Evolutionary conservation across 2,329 filamentous ascomycete species (phyloP), one percentile per base, ranked within the genome.

Genomic region (Pseudocercospora fijiensis): DNA sequence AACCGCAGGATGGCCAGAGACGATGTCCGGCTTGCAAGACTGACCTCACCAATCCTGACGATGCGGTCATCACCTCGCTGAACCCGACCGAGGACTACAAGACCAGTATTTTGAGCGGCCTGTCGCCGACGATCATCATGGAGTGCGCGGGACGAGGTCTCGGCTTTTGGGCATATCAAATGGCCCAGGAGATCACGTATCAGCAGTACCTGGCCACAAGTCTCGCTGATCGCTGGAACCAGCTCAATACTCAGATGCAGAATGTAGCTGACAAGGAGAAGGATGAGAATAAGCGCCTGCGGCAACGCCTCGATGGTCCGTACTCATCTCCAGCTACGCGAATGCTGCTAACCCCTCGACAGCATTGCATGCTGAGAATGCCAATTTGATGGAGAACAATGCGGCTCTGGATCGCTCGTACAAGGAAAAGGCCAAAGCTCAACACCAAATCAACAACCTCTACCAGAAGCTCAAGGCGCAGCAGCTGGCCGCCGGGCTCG

Each of bases 11-110:
- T 49, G 81, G 82, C 28, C 78, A 83, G 63, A 81, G 84, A 47
- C 78, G 78, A 1, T 98, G 93, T 74, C 93, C 92, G 60, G 91
- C 90, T 26, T 98, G 94, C 73, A 81, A 85, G 33, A 84, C 86
- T 2, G 82, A 82, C 8, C 83, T 97, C 2, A 79, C 80, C 7
- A 90, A 88, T 66, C 86, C 86, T 0, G 90, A 96, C 70, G 91
- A 96, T 78, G 90, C 88, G 3, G 86, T 90, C 9, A 81, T 88
- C 20, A 85, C 88, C 0, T 84, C 87, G 28, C 82, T 97, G 45
- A 90, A 88, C 65, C 92, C 92, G 0, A 88, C 87, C 0, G 93
- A 97, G 72, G 92, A 96, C 69, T 96, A 95, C 81, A 96, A 96
- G 77, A 92, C 90, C 0, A 93, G 88, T 65, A 85, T 96, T 0